Conservation (phyloP, 352 stramenopile species). For the Phytophthora aleatoria region DNA sequence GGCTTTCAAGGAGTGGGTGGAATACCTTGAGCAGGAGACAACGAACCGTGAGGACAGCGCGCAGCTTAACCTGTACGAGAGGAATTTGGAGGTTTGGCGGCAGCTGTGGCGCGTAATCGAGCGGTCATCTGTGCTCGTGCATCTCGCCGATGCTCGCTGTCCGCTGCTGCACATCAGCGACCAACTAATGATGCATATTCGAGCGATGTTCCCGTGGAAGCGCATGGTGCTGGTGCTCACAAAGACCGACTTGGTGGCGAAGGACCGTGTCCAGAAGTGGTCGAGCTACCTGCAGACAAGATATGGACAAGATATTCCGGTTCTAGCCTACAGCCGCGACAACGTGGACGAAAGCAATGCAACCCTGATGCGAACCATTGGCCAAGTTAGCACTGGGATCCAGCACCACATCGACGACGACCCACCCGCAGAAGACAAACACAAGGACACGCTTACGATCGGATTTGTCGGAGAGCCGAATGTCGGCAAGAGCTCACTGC, state of each 20-base stretch:
- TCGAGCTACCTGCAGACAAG: conserved; percentile 86
- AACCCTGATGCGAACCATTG: conserved; percentile 48
- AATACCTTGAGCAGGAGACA: conserved; percentile 39
- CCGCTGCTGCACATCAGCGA: conserved; percentile 78
- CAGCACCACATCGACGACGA: conserved; percentile 30
- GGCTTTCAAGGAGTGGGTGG: conserved; percentile 64
- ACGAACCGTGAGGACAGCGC: conserved; percentile 18
- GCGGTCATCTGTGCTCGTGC: conserved; percentile 75
- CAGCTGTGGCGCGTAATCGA: conserved; percentile 86
- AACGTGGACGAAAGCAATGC: conserved; percentile 56
- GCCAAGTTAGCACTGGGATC: conserved; percentile 27
- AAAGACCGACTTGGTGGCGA: conserved; percentile 97
- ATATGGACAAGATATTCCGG: conserved; percentile 89
- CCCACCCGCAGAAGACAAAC: conserved; percentile 83
- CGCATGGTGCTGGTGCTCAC: conserved; percentile 98
- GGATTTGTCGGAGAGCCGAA: conserved; percentile 98
- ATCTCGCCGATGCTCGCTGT: conserved; percentile 74
- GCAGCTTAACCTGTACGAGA: conserved; percentile 75
- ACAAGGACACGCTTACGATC: conserved; percentile 92
- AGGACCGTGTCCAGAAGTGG: conserved; percentile 90
- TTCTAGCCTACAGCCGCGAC: conserved; percentile 75
- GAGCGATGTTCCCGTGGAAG: conserved; percentile 71
- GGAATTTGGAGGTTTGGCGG: conserved; percentile 84
- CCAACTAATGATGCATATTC: conserved; percentile 60
- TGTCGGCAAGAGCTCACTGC: conserved; percentile 93